phyloP scores from a whole-genome alignment of 139 green algal genomes.

The Microglena sp. region DNA sequence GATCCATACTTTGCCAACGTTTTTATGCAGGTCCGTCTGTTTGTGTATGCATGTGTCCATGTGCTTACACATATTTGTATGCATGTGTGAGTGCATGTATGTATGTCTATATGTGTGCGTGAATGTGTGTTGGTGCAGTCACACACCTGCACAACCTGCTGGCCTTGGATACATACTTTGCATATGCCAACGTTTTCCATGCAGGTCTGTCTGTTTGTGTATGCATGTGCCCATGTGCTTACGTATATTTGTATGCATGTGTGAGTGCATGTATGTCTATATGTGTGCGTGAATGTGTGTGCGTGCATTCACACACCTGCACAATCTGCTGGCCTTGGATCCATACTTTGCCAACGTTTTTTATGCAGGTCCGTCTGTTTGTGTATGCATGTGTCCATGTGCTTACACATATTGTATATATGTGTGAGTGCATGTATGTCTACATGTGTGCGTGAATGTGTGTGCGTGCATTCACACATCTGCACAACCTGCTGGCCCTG shows the following conservation, averaged over 20 bases:
- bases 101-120: not conserved
- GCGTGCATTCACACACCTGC: conserved; percentile 61
- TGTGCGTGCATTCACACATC: conserved; percentile 37
- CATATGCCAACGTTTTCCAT: conserved; percentile 40
- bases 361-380: conserved; percentile 20
- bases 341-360: conserved; percentile 35
- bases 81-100: not conserved
- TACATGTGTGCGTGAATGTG: not conserved
- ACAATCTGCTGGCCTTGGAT: conserved; percentile 51
- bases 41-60: not conserved
- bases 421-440: not conserved
- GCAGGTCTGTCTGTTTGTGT: too few relatives aligned
- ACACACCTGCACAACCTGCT: conserved; percentile 63
- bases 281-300: too few relatives aligned
- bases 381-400: not conserved
- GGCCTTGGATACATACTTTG: conserved; percentile 31
- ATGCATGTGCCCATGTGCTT: too few relatives aligned
- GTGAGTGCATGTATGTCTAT: too few relatives aligned
- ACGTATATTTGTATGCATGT: too few relatives aligned
- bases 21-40: conserved; percentile 20
- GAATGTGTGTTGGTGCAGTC: not conserved
- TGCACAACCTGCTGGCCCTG: conserved; percentile 53
- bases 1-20: conserved; percentile 46
- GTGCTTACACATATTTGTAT: not conserved
- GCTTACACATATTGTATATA: not conserved